A percentile compares a stretch with the other conserved stretches of the same genome.
Conservation (phyloP, 371 early-diverging fungal species). For the Smittium mucronatum region DNA sequence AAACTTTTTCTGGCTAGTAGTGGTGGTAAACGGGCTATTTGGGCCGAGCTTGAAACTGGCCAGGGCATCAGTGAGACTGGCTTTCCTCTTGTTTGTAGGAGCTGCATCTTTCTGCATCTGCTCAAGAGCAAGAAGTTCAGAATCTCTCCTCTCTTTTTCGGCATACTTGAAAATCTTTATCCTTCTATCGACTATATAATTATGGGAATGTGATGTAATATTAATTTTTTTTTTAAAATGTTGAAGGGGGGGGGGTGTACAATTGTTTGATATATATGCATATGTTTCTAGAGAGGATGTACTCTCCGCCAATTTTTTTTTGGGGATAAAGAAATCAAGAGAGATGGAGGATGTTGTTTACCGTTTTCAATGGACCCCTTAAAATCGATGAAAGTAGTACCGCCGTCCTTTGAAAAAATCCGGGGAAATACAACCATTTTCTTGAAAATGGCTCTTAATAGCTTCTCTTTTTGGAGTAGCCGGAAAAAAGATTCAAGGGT, state of each 20-base stretch:
- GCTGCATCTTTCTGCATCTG: background rate
- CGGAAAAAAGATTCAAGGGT: background rate
- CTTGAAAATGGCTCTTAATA: background rate
- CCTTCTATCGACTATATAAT: background rate
- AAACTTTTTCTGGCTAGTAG: background rate
- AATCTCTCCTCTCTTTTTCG: background rate
- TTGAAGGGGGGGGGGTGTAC: too few relatives aligned
- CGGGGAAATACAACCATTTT: background rate
- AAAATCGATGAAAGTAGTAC: background rate
- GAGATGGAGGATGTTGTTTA: too few relatives aligned
- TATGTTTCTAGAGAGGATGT: too few relatives aligned
- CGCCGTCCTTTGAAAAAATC: background rate
- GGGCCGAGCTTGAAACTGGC: background rate
- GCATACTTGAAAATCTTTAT: background rate
- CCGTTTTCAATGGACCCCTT: background rate
- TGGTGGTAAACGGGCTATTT: too few relatives aligned
- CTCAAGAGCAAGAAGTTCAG: background rate
- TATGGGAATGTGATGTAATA: too few relatives aligned
- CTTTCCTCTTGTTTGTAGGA: background rate
- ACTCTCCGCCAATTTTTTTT: too few relatives aligned
- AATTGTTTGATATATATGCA: too few relatives aligned
- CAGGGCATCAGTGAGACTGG: background rate
- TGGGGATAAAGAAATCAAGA: too few relatives aligned
- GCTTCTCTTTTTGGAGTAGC: background rate
- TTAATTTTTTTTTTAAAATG: too few relatives aligned